phyloP scores from a whole-genome alignment of 2,329 filamentous ascomycete genomes.

The Neonectria hederae region DNA sequence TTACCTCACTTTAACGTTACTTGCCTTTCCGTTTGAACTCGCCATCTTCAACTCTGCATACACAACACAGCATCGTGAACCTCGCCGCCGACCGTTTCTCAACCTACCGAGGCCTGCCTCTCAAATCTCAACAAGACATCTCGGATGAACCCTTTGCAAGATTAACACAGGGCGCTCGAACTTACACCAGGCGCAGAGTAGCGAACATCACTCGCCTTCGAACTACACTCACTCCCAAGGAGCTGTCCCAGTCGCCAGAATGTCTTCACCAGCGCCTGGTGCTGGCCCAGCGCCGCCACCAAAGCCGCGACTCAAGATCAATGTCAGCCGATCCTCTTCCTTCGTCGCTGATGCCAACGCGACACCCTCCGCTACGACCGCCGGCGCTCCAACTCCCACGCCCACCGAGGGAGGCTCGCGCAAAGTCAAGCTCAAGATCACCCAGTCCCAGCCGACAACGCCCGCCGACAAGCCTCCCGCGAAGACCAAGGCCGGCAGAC shows the following conservation, averaged over 20 bases:
- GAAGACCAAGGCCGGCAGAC: slow-evolving; percentile 69
- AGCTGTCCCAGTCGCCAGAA: slow-evolving; percentile 30
- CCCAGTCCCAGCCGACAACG: slow-evolving; percentile 50
- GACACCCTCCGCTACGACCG: slow-evolving; percentile 24
- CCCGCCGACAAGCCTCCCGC: slow-evolving; percentile 47
- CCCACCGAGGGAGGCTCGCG: slow-evolving; percentile 46
- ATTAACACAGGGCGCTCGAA: neutral
- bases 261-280: slow-evolving; percentile 43
- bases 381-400: slow-evolving; percentile 29
- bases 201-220: slow-evolving; percentile 17
- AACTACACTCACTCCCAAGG: neutral
- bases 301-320: slow-evolving; percentile 53
- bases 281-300: slow-evolving; percentile 41
- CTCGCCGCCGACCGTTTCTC: neutral
- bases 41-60: neutral
- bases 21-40: neutral
- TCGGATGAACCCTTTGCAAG: neutral
- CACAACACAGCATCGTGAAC: neutral
- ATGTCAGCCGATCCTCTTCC: slow-evolving; percentile 50
- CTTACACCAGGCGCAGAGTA: slow-evolving; percentile 2
- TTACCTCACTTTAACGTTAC: slow-evolving; percentile 5
- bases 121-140: neutral
- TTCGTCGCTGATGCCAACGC: slow-evolving; percentile 44
- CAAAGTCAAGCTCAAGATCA: slow-evolving; percentile 56
- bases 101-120: neutral